phyloP scores from a whole-genome alignment of 345 rosid genomes.

The Linum tenue region DNA sequence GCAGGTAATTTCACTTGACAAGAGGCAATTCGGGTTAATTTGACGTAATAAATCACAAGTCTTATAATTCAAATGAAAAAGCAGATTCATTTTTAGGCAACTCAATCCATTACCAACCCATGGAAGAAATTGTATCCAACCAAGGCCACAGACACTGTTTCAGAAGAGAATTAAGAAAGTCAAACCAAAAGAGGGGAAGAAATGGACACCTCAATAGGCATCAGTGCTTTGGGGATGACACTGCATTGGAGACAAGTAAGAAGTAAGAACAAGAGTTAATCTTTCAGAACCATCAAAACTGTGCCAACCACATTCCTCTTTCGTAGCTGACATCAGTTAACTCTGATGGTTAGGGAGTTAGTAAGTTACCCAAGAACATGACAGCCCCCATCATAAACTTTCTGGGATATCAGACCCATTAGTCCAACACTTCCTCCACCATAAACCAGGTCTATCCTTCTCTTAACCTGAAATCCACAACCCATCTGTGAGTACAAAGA shows the following conservation, averaged over 20 bases:
- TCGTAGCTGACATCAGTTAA: too few species aligned
- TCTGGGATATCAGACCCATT: conserved; percentile 87
- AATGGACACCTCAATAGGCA: conserved; percentile 73
- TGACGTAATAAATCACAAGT: background rate
- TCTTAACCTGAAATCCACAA: conserved; percentile 51
- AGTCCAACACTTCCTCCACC: conserved; percentile 97
- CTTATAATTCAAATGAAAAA: background rate
- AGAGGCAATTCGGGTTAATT: background rate
- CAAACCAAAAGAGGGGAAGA: background rate
- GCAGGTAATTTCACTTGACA: background rate
- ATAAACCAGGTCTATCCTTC: conserved; percentile 83
- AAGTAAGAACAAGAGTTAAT: background rate
- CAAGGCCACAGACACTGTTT: conserved; percentile 6
- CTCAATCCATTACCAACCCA: conserved; percentile 2
- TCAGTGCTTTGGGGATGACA: conserved; percentile 87
- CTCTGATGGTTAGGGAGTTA: too few species aligned
- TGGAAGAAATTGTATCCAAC: background rate
- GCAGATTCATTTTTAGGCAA: background rate
- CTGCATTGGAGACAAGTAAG: conserved; percentile 36
- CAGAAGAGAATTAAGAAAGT: background rate
- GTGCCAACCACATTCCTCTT: too few species aligned
- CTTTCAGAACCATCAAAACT: background rate
- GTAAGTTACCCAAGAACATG: conserved; percentile 74
- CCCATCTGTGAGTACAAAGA: background rate
- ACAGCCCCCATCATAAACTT: conserved; percentile 77